Percentiles rank a stretch among this genome's conserved stretches.
These are phyloP conservation scores for Rhynchospora tenuis DNA, from an alignment of 176 grass and related monocot genomes.

Conservation along the genomic window DNA sequence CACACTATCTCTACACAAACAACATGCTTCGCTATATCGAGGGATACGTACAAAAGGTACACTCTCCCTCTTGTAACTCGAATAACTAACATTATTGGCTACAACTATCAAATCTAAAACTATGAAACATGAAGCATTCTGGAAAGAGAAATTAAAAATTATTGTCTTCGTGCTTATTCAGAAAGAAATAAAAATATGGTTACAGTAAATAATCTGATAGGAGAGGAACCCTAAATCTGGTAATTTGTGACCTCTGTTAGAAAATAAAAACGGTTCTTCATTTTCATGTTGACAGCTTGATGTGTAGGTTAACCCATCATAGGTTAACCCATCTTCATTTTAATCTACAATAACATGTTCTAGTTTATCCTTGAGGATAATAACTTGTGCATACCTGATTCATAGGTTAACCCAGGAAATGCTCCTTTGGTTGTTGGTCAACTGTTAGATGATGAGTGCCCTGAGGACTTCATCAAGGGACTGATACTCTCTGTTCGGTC, in stretches of 20 bases:
- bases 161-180: background rate
- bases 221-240: background rate
- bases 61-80: background rate
- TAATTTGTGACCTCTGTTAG: background rate
- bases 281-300: background rate
- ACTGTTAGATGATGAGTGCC: constrained; percentile 86
- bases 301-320: no score
- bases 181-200: background rate
- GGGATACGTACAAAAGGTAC: constrained; percentile 92
- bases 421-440: constrained; percentile 87
- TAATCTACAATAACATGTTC: background rate
- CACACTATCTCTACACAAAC: constrained; percentile 83
- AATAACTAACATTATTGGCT: constrained; percentile 1
- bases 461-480: constrained; percentile 97
- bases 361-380: constrained; percentile 6
- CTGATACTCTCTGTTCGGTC: constrained; percentile 87
- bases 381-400: constrained; percentile 12
- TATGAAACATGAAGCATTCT: background rate
- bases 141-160: background rate
- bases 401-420: constrained; percentile 89
- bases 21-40: constrained; percentile 96
- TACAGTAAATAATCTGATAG: background rate
- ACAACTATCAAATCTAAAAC: background rate
- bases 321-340: no score
- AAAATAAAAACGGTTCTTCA: background rate